Conservation (phyloP, 2,329 filamentous ascomycete genomes). For the Trichophyton schoenleinii region DNA sequence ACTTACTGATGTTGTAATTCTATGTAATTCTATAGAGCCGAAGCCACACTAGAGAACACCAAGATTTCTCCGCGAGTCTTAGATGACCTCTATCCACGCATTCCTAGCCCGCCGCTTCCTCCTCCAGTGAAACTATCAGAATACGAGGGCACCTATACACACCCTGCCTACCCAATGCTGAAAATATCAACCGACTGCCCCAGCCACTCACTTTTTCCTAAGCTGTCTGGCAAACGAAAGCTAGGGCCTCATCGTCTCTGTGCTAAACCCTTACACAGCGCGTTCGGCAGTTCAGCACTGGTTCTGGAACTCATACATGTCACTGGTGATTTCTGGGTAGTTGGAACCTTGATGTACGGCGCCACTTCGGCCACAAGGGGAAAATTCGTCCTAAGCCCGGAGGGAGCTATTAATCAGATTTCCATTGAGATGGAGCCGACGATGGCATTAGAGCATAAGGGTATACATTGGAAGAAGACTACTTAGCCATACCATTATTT, state of each 20-base stretch:
- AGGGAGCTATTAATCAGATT: constrained; percentile 5
- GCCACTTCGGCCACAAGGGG: constrained; percentile 7
- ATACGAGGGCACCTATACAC: constrained; percentile 6
- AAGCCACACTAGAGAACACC: constrained; percentile 4
- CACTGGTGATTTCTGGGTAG: constrained; percentile 9
- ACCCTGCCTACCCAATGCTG: constrained; percentile 9
- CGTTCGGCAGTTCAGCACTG: constrained; percentile 5
- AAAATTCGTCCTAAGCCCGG: constrained; percentile 5
- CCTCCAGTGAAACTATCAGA: constrained; percentile 5
- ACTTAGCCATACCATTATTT: background rate
- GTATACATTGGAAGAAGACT: constrained; percentile 7
- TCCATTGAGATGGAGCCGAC: constrained; percentile 8
- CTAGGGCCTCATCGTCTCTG: constrained; percentile 4
- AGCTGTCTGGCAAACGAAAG: constrained; percentile 2
- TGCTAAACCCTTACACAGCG: constrained; percentile 6
- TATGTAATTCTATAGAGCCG: background rate
- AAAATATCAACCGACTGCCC: constrained; percentile 6
- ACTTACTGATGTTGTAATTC: background rate
- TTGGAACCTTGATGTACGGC: constrained; percentile 9
- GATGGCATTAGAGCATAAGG: constrained; percentile 7
- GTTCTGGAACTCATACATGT: constrained; percentile 7
- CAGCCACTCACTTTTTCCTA: constrained; percentile 1
- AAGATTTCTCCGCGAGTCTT: constrained; percentile 6
- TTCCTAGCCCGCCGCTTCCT: constrained; percentile 8
- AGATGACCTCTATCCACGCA: constrained; percentile 9